Base-by-base conservation (phyloP, 169 alveolate species). In the Eimeria maxima region DNA sequence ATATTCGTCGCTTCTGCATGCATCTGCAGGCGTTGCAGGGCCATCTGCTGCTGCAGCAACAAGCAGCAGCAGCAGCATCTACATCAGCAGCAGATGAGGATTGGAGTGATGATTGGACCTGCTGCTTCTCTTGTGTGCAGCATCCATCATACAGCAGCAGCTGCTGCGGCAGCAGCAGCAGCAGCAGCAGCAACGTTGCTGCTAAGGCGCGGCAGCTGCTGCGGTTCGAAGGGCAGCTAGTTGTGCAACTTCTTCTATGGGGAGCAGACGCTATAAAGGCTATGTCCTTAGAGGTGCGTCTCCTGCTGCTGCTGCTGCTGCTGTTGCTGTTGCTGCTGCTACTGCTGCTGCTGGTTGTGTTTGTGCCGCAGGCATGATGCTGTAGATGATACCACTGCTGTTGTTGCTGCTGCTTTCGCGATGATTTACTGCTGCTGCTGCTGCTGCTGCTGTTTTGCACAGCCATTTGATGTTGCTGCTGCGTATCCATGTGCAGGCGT, bases 141-240 rank as follows among this genome's bases (percentile, higher is more conserved):
- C 90, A 53, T 73, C 38, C 16, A 22, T n/a, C 29, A n/a, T 60
- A 60, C n/a, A 71, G 5, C 47, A 71, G 0, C 83, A 4, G 50
- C 83, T 6, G 16, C n/a, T 44, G 81, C 83, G 20, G 50, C 83
- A 71, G 16, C n/a, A 76, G 81, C 81, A n/a, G 90, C 73, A 81
- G 90, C 67, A 50, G 69, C 44, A 81, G 90, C 90, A 50, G 71
- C 90, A 81, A 10, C 18, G 18, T 81, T 20, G 71, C 73, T n/a
- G 90, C 42, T 10, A 81, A 50, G 71, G 90, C 90, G 45, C 8
- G 90, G 50, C 90, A 81, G 47, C 90, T 81, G 67, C 71, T 81
- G 71, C 67, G 90, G 24, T 81, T 4, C 50, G 90, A 81, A 33
- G 73, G 90, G 24, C 71, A 81, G 71, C 90, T 81, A 18, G 90